phyloP scores from a whole-genome alignment of 495 filamentous ascomycete genomes.

The Aspergillus cristatus region DNA sequence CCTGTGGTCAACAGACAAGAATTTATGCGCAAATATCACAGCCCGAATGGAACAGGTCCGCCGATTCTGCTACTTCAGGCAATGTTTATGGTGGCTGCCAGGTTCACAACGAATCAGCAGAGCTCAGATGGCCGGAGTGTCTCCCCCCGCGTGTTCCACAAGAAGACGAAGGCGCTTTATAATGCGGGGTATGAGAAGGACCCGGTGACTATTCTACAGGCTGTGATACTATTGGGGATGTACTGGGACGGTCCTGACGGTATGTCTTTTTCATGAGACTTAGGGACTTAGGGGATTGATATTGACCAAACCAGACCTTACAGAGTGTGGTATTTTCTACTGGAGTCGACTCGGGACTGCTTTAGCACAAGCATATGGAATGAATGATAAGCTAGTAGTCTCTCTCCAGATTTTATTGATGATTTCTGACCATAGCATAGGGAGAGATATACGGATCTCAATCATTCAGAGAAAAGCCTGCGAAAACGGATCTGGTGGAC shows the following conservation, averaged over 20 bases:
- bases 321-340: slow-evolving; percentile 81
- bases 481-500: slow-evolving; percentile 62
- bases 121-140: slow-evolving; percentile 79
- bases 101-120: slow-evolving; percentile 55
- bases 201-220: slow-evolving; percentile 82
- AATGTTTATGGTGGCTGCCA: slow-evolving; percentile 71
- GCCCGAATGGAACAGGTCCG: slow-evolving; percentile 66
- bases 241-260: slow-evolving; percentile 91
- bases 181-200: slow-evolving; percentile 91
- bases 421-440: neutral
- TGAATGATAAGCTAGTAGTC: neutral
- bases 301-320: slow-evolving; percentile 53
- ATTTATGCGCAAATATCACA: slow-evolving; percentile 78
- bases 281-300: neutral
- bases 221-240: slow-evolving; percentile 81
- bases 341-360: slow-evolving; percentile 88
- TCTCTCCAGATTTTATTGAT: neutral
- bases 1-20: slow-evolving; percentile 75
- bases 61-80: slow-evolving; percentile 80
- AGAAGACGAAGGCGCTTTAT: slow-evolving; percentile 84
- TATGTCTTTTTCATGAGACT: slow-evolving; percentile 21
- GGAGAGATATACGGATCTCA: slow-evolving; percentile 48
- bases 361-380: slow-evolving; percentile 58
- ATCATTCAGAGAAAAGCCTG: slow-evolving; percentile 64
- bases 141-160: slow-evolving; percentile 84